Base-by-base conservation (phyloP, 202 grass and related monocot species). In the Digitaria exilis region DNA sequence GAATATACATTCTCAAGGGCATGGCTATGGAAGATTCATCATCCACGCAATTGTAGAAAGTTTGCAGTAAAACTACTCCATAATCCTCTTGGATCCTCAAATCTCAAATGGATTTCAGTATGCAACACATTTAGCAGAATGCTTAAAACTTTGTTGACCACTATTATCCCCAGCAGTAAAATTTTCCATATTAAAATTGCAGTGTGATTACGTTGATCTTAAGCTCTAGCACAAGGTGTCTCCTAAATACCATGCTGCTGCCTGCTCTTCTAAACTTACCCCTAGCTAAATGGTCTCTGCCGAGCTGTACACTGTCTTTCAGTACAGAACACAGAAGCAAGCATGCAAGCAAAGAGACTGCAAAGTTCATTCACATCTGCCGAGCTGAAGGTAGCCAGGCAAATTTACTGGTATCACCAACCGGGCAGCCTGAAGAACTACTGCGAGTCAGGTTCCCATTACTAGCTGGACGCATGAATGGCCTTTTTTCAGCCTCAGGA, bases 371-470 rank as follows among this genome's bases (percentile, higher is more conserved):
- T 45, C 50, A 35, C 62, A 13, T 46, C 28, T 84, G 59, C 9
- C 9, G 31, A 41, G 24, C 72, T 7, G 79, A 16, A 25, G 62
- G 29, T 35, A 34, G 30, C 30, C 43, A 17, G 26, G 34, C 39
- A 82, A 32, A 82, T 90, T 89, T 86, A 90, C 66, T 90, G 50
- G 18, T 51, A 41, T 79, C 67, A 90, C 88, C 88, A 82, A 82
- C 88, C 79, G 16, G 67, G 54, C 25, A 78, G 59, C 25, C 83
- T 79, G 79, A 86, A 86, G 73, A 37, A 11, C 73, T 6, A 52
- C 69, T 72, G 72, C 78, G 24, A 34, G 51, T 67, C 80, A 79
- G 76, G 39, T 59, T 73, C 59, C 48, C 88, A 86, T 89, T 89
- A 78, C 59, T 50, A 32, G 51, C n/a, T 9, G 18, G 44, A 48